Evolutionary conservation across 169 alveolate species (phyloP).

Genomic region (Fabrea salina): DNA sequence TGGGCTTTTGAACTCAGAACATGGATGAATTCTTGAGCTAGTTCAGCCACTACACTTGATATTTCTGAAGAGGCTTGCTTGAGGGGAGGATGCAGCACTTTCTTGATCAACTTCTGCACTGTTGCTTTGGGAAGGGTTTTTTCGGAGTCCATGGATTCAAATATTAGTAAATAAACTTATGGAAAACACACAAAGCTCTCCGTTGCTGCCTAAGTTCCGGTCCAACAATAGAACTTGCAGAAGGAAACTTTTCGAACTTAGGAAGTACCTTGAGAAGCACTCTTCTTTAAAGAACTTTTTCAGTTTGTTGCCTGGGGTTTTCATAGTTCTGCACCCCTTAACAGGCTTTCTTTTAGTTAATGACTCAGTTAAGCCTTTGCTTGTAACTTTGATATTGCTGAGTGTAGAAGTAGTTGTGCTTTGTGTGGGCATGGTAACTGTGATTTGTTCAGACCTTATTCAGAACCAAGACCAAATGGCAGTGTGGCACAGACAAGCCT

Average conservation of each 20-base stretch:
- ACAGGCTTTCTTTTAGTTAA: no score
- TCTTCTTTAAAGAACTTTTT: no score
- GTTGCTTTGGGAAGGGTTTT: constrained; percentile 1
- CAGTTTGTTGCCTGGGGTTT: no score
- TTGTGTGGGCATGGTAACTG: not conserved
- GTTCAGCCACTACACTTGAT: not conserved
- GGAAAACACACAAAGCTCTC: no score
- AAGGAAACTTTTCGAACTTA: no score
- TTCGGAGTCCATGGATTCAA: not conserved
- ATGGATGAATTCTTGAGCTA: constrained; percentile 9
- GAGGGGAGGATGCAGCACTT: not conserved
- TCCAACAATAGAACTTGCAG: no score
- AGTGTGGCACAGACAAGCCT: constrained; percentile 25
- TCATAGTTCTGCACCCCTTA: no score
- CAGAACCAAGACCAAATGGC: not conserved
- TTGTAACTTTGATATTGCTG: not conserved
- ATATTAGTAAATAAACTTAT: no score
- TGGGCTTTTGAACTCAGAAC: not conserved
- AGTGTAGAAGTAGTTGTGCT: not conserved
- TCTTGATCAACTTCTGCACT: not conserved
- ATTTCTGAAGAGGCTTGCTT: not conserved
- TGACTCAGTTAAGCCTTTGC: no score
- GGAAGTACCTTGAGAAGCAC: no score
- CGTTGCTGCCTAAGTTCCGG: no score
- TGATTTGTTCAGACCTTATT: not conserved